Evolutionary conservation across 228 moss, liverwort and hornwort species (phyloP), one percentile per base, ranked within the genome.

Genomic region (Sphagnum magellanicum): DNA sequence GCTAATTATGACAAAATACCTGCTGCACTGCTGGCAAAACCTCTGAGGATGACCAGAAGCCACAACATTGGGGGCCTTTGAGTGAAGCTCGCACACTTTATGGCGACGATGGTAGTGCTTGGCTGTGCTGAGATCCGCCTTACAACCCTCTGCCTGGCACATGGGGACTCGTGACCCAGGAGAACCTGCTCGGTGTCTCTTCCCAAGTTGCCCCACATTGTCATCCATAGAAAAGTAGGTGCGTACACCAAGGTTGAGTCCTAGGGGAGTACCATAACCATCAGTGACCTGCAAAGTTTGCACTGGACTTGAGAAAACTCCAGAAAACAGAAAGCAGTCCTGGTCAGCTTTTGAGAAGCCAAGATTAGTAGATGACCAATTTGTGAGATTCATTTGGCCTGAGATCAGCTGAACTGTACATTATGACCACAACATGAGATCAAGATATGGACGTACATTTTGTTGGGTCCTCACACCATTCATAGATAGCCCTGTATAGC

Each of bases 11-110:
- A 16, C 8, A 64, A 68, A 71, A 10, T 73, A 91, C 97, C 97
- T 89, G 85, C 93, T 93, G 77, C 97, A 97, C 72, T 97, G 97
- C 77, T 97, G 97, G 61, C 97, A 97, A 71, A 97, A 97, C 47
- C 97, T 89, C 72, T 97, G 97, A 4, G 89, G 88, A 50, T 88
- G 85, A 59, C 79, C 88, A 5, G 86, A 88, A 59, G 87, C 91
- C 71, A 79, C 80, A 4, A 93, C 97, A 62, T 87, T 93, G 50
- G 91, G 71, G 16, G 87, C 88, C 74, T 97, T 97, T 4, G 97
- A 93, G 78, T 97, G 97, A 75, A 87, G 67, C 80, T 93, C 97
- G 59, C 97, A 97, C n/a, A 97, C 93, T 71, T 93, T 97, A 64
- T 97, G 97, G 48, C 97, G 88, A 55, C 93, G 91, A 75, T 97